phyloP scores from a whole-genome alignment of 805 yeast genomes.

The Metschnikowia peoriensis region DNA sequence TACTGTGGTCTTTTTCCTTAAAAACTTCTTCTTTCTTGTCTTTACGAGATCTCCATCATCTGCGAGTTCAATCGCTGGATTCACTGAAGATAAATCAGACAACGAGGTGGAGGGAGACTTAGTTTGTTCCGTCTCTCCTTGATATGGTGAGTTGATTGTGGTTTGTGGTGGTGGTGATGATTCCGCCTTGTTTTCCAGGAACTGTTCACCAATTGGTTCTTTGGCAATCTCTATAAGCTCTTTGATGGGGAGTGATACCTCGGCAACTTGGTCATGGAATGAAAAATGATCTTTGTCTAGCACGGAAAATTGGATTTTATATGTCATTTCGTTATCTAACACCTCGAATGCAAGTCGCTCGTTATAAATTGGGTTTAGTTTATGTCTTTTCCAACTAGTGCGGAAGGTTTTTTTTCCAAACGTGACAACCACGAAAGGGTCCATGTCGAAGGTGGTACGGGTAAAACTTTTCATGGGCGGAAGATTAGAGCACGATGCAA shows the following conservation, averaged over 20 bases:
- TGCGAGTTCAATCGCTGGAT: conserved; percentile 22
- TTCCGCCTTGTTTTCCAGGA: not conserved
- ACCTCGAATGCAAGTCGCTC: conserved; percentile 81
- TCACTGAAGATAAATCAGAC: conserved; percentile 11
- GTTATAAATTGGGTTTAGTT: conserved; percentile 76
- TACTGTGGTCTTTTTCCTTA: conserved; percentile 30
- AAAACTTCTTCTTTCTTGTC: conserved; percentile 28
- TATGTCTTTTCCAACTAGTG: conserved; percentile 81
- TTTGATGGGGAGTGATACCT: conserved; percentile 52
- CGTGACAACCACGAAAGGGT: conserved; percentile 89
- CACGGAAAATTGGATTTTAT: conserved; percentile 65
- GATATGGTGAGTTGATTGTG: not conserved
- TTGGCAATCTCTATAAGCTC: conserved; percentile 44
- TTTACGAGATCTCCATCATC: conserved; percentile 33
- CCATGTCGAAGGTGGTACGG: conserved; percentile 87
- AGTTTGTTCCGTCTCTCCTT: not conserved
- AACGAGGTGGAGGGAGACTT: conserved; percentile 6
- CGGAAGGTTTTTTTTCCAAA: conserved; percentile 86
- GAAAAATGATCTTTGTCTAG: conserved; percentile 84
- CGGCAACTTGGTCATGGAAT: conserved; percentile 79
- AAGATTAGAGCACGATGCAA: conserved; percentile 67
- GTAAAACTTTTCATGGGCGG: conserved; percentile 76
- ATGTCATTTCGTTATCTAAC: conserved; percentile 60
- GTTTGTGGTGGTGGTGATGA: not conserved
- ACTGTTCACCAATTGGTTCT: conserved; percentile 11